These are phyloP conservation scores for Colletotrichum falcatum DNA, from an alignment of 2,329 filamentous ascomycete species.

Conservation along the genomic window DNA sequence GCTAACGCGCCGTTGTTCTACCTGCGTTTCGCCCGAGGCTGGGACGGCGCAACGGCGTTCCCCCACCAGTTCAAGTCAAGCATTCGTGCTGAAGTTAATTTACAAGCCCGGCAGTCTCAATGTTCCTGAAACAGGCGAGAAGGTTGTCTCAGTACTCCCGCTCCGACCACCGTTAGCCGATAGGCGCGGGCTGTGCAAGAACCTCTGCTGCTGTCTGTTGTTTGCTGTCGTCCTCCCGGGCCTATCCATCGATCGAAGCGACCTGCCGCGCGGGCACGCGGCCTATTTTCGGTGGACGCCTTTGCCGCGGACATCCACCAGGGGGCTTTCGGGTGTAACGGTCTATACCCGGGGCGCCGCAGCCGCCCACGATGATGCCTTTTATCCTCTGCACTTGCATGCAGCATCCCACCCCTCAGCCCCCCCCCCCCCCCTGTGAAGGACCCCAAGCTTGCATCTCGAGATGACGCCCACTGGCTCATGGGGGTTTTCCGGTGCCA, in stretches of 20 bases:
- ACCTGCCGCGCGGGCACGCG: slow-evolving; percentile 19
- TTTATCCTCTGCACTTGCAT: slow-evolving; percentile 24
- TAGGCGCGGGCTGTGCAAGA: neutral
- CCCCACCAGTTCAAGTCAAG: slow-evolving; percentile 29
- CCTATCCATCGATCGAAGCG: neutral
- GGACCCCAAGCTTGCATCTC: neutral
- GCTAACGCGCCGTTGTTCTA: neutral
- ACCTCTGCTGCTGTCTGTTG: neutral
- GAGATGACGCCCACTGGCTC: slow-evolving; percentile 1
- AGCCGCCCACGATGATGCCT: slow-evolving; percentile 12
- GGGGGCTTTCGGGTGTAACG: slow-evolving; percentile 23
- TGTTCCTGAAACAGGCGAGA: neutral
- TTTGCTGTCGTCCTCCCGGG: neutral
- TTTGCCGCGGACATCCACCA: slow-evolving; percentile 23
- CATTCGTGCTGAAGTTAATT: neutral
- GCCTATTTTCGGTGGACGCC: slow-evolving; percentile 32
- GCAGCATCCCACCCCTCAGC: slow-evolving; percentile 12
- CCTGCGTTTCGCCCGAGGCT: neutral
- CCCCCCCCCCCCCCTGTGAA: neutral
- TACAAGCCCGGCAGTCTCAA: neutral
- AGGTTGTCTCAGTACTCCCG: slow-evolving; percentile 17
- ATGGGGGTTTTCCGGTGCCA: slow-evolving; percentile 8
- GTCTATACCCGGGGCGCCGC: slow-evolving; percentile 1
- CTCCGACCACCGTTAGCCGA: slow-evolving; percentile 9
- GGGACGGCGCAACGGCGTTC: neutral